phyloP scores from a whole-genome alignment of 805 yeast genomes.

The Priceomyces medius region DNA sequence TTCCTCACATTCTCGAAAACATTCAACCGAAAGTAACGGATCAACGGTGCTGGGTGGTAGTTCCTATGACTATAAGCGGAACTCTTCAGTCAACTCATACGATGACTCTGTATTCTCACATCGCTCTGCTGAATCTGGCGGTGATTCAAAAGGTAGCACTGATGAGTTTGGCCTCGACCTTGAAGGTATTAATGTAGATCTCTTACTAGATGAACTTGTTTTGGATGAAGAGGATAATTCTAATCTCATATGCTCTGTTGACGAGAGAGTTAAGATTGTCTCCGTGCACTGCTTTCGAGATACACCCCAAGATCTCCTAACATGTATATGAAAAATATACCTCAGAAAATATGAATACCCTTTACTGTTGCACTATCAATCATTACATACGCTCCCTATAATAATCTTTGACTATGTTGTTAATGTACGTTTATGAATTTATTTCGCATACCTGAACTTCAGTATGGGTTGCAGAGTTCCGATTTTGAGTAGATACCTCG shows the following conservation, averaged over 20 bases:
- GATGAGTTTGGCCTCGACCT: conserved; percentile 4
- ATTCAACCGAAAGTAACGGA: neutral
- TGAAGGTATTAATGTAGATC: conserved; percentile 13
- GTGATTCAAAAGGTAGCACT: neutral
- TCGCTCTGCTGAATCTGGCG: neutral
- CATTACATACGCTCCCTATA: too few species aligned
- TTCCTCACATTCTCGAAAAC: neutral
- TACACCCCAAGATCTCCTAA: too few species aligned
- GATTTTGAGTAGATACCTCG: too few species aligned
- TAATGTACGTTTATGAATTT: too few species aligned
- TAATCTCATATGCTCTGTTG: conserved; percentile 19
- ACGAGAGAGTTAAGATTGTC: conserved; percentile 22
- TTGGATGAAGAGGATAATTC: conserved; percentile 16
- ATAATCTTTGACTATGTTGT: too few species aligned
- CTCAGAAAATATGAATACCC: too few species aligned
- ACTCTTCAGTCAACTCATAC: conserved; percentile 15
- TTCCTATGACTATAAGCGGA: conserved; percentile 15
- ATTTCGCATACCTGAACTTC: too few species aligned
- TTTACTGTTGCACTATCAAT: too few species aligned
- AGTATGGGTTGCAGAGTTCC: too few species aligned
- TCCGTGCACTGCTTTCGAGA: conserved; percentile 6
- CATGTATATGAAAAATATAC: too few species aligned
- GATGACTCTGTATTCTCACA: conserved; percentile 18
- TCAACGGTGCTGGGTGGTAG: conserved; percentile 18
- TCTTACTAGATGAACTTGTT: conserved; percentile 20